phyloP scores from a whole-genome alignment of 192 early-diverging fungal species.

The Coemansia sp. region DNA sequence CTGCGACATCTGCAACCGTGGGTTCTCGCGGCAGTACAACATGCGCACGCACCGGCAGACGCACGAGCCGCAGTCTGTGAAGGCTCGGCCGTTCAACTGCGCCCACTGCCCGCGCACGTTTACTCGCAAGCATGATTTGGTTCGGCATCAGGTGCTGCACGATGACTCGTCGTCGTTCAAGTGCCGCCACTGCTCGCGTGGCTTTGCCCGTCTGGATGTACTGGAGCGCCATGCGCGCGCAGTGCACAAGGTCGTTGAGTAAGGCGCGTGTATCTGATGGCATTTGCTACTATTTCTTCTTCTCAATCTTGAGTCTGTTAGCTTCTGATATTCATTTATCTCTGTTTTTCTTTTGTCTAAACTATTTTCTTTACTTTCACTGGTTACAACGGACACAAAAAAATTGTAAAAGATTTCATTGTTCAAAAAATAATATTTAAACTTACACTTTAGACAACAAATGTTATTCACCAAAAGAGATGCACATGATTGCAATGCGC shows the following conservation, averaged over 20 bases:
- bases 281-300: not conserved
- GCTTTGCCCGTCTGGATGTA: constrained; percentile 56
- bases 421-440: constrained; percentile 1
- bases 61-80: constrained; percentile 59
- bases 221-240: constrained; percentile 52
- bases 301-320: not conserved
- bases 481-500: too few species aligned
- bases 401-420: constrained; percentile 1
- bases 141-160: constrained; percentile 65
- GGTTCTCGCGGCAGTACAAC: constrained; percentile 83
- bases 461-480: too few species aligned
- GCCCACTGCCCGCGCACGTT: constrained; percentile 64
- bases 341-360: constrained; percentile 5
- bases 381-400: not conserved
- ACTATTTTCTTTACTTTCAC: not conserved
- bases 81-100: constrained; percentile 57
- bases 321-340: constrained; percentile 4
- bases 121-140: constrained; percentile 76
- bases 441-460: not conserved
- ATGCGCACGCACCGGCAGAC: constrained; percentile 75
- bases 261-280: too few species aligned
- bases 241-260: constrained; percentile 19
- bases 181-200: constrained; percentile 55
- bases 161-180: constrained; percentile 51
- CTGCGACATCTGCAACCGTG: constrained; percentile 63